Evolutionary conservation across 2,329 filamentous ascomycete species (phyloP).

Genomic region (Verticillium nubilum): DNA sequence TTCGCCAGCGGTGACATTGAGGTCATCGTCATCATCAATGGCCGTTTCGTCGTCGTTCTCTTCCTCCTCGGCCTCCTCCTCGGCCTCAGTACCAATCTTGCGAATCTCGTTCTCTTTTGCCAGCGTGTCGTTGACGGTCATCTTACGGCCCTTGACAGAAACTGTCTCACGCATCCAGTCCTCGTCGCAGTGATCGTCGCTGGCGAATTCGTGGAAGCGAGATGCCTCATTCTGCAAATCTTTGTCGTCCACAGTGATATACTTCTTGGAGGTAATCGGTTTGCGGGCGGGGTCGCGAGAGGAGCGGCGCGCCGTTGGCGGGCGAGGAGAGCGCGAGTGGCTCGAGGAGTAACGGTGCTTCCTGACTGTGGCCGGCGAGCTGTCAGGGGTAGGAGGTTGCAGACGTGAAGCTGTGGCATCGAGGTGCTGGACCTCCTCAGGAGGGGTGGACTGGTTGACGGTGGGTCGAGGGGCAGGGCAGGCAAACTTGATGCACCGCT

Average conservation of each 20-base stretch:
- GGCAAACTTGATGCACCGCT: conserved; percentile 69
- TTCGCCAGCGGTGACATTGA: conserved; percentile 43
- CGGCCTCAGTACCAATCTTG: conserved; percentile 79
- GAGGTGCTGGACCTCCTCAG: conserved; percentile 16
- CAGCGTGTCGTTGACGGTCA: conserved; percentile 87
- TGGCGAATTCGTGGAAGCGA: conserved; percentile 88
- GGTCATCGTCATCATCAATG: conserved; percentile 36
- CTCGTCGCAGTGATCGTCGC: conserved; percentile 73
- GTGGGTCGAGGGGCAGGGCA: conserved; percentile 52
- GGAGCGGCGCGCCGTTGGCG: conserved; percentile 26
- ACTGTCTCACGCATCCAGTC: conserved; percentile 80
- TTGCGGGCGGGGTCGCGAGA: conserved; percentile 26
- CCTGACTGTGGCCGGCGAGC: conserved; percentile 16
- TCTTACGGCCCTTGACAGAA: conserved; percentile 56
- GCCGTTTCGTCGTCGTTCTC: conserved; percentile 47
- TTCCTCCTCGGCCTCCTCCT: conserved; percentile 77
- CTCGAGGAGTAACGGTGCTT: conserved; percentile 19
- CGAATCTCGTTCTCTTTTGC: conserved; percentile 86
- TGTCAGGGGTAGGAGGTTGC: background rate
- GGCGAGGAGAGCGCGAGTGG: conserved; percentile 10
- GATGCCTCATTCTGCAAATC: conserved; percentile 50
- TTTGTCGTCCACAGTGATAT: conserved; percentile 42
- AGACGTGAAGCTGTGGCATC: conserved; percentile 7
- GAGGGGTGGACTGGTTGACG: conserved; percentile 32
- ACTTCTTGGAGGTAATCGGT: conserved; percentile 32